phyloP scores from a whole-genome alignment of 2,329 filamentous ascomycete genomes.

The Talaromyces sp. region DNA sequence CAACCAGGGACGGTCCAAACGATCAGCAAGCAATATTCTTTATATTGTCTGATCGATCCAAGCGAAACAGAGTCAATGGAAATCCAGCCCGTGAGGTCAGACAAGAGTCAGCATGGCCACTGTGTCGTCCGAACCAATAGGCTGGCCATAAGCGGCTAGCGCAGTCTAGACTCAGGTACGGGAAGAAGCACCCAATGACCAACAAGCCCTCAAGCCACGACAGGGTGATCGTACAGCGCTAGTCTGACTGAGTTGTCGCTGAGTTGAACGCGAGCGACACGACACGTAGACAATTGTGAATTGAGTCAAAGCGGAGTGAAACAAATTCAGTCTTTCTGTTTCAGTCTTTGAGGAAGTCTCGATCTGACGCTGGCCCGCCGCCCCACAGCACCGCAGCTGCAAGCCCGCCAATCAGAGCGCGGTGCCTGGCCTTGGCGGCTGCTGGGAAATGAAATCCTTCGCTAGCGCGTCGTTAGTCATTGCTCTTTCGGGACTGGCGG shows the following conservation, averaged over 20 bases:
- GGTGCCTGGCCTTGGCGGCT: slow-evolving; percentile 9
- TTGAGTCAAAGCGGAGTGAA: too few species aligned
- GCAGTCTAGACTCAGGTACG: slow-evolving; percentile 2
- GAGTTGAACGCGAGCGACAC: too few species aligned
- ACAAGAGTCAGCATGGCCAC: neutral
- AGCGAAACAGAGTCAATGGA: neutral
- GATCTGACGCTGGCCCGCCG: neutral
- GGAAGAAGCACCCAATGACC: neutral
- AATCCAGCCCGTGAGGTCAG: neutral
- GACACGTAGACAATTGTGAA: too few species aligned
- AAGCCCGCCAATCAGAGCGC: slow-evolving; percentile 4
- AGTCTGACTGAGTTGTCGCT: neutral
- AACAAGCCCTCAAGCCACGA: neutral
- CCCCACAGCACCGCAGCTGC: neutral
- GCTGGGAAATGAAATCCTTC: slow-evolving; percentile 5
- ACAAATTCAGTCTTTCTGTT: neutral
- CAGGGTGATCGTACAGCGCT: neutral
- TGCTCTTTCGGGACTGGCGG: neutral
- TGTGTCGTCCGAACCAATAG: neutral
- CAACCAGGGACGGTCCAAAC: neutral
- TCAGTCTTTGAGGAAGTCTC: slow-evolving; percentile 2
- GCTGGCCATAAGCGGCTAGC: neutral
- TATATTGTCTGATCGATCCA: neutral
- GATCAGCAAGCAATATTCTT: neutral
- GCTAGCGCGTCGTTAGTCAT: slow-evolving; percentile 4